These are phyloP conservation scores for Petrea volubilis DNA, from an alignment of 257 asterid genomes.

Conservation along the genomic window DNA sequence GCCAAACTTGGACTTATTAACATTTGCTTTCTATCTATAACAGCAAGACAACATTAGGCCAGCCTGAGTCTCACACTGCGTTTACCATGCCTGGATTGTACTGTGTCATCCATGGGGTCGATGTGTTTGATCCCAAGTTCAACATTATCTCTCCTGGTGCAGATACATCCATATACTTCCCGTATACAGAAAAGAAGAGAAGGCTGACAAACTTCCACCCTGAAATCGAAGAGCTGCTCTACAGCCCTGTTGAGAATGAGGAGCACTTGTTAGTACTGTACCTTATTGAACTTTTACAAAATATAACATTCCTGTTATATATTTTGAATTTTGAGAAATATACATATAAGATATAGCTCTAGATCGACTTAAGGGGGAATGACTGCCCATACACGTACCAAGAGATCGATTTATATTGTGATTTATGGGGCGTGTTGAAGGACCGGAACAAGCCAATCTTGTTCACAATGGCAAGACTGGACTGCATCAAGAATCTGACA, in stretches of 20 bases:
- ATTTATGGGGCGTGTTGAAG: conserved; percentile 63
- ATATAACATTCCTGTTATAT: no score
- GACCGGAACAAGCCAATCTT: conserved; percentile 82
- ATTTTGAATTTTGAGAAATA: no score
- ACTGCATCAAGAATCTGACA: conserved; percentile 82
- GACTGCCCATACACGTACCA: no score
- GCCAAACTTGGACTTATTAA: no score
- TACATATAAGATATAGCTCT: no score
- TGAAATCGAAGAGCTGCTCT: conserved; percentile 81
- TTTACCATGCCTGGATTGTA: conserved; percentile 96
- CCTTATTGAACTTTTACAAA: no score
- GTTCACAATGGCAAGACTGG: conserved; percentile 96
- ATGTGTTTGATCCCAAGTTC: conserved; percentile 93
- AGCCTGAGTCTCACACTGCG: conserved; percentile 94
- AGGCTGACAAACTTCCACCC: conserved; percentile 73
- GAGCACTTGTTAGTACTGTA: conserved; percentile 79
- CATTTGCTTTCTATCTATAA: no score
- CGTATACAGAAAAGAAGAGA: conserved; percentile 68
- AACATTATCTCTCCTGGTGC: conserved; percentile 98
- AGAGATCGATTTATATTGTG: background rate
- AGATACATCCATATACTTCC: conserved; percentile 69
- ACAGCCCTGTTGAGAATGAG: conserved; percentile 72
- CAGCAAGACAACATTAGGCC: conserved; percentile 97
- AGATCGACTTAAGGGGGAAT: no score
- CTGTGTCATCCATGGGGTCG: conserved; percentile 90